Evolutionary conservation across 2,329 filamentous ascomycete species (phyloP).

Genomic region (Aureobasidium lini): DNA sequence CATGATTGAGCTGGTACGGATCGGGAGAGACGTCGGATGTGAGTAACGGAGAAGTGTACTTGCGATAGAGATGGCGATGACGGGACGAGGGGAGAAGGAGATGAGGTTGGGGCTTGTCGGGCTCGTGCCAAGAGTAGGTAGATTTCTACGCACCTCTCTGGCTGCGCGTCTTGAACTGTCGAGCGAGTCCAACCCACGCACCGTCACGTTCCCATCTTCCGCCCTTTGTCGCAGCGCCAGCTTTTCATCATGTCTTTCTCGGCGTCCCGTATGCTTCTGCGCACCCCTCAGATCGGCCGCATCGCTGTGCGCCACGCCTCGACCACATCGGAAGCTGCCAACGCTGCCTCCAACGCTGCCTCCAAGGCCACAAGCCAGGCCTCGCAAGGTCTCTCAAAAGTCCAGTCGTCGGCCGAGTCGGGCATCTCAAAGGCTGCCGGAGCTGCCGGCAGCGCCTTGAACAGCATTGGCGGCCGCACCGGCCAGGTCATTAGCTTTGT

Average conservation of each 20-base stretch:
- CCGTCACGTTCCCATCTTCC: background rate
- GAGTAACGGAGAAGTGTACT: background rate
- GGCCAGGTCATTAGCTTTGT: conserved; percentile 70
- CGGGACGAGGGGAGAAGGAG: background rate
- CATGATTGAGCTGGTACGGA: no score
- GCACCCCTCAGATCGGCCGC: conserved; percentile 37
- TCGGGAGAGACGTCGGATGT: background rate
- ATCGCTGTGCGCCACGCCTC: conserved; percentile 42
- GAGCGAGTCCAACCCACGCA: conserved; percentile 12
- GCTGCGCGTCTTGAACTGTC: conserved; percentile 2
- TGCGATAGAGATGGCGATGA: no score
- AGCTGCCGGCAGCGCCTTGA: conserved; percentile 57
- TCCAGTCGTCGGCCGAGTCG: conserved; percentile 71
- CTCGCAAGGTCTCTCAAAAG: conserved; percentile 72
- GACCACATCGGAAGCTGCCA: conserved; percentile 40
- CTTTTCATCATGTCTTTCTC: conserved; percentile 38
- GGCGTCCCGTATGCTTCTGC: conserved; percentile 38
- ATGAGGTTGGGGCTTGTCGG: background rate
- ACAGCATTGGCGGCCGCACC: conserved; percentile 73
- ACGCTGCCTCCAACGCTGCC: conserved; percentile 35
- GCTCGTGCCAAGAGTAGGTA: background rate
- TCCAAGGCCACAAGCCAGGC: conserved; percentile 53
- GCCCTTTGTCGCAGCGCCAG: conserved; percentile 3
- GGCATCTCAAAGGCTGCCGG: conserved; percentile 67
- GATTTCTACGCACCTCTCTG: conserved; percentile 13